Evolutionary conservation across 148 eudicot genomes (phyloP).

Genomic region (Vaccinium corymbosum): DNA sequence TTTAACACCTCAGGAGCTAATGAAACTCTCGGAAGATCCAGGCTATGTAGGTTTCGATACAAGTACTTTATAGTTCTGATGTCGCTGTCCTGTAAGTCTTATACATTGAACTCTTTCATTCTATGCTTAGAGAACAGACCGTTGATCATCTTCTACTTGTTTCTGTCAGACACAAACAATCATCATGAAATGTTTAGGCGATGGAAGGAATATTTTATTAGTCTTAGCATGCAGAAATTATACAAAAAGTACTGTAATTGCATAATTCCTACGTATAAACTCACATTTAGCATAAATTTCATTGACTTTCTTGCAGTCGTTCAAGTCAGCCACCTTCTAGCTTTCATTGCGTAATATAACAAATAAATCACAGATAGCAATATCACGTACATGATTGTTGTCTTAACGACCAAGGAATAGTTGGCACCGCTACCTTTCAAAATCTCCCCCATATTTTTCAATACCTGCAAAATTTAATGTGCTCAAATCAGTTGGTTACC

Average conservation of each 20-base stretch:
- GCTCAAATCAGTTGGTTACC: constrained; percentile 9
- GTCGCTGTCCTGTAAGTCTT: not conserved
- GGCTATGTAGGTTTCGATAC: not conserved
- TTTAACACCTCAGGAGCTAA: not conserved
- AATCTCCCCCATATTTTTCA: constrained; percentile 96
- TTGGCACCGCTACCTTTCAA: constrained; percentile 83
- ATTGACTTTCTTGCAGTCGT: constrained; percentile 92
- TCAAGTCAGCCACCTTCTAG: constrained; percentile 41
- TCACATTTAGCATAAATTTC: constrained; percentile 95
- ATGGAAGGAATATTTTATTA: not conserved
- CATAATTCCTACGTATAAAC: constrained; percentile 20
- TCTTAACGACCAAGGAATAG: constrained; percentile 93
- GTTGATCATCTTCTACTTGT: not conserved
- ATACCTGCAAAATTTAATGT: constrained; percentile 41
- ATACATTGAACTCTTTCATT: not conserved
- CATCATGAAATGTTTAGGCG: not conserved
- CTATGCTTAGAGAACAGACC: not conserved
- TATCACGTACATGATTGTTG: constrained; percentile 72
- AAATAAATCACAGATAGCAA: not conserved
- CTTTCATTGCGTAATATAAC: not conserved
- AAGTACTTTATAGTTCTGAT: not conserved
- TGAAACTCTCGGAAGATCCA: not conserved
- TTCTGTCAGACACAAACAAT: not conserved
- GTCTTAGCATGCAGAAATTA: not conserved
- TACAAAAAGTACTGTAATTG: not conserved